Conservation (phyloP, 2,329 filamentous ascomycete genomes). For the Beauveria caledonica region DNA sequence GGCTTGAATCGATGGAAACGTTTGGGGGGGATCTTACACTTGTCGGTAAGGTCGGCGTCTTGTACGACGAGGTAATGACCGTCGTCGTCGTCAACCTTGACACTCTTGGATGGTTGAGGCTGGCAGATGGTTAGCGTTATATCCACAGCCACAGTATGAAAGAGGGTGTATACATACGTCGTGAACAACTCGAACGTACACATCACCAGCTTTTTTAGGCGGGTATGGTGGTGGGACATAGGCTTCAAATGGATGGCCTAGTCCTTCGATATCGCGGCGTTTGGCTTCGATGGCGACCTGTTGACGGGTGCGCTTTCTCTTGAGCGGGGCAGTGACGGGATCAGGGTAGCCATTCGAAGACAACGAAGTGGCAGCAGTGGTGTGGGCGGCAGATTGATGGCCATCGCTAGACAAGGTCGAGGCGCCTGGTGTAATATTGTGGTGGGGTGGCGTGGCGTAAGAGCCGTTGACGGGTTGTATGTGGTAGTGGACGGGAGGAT, state of each 20-base stretch:
- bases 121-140: neutral
- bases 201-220: conserved; percentile 80
- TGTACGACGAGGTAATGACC: conserved; percentile 93
- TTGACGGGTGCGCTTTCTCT: conserved; percentile 80
- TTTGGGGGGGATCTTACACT: conserved; percentile 55
- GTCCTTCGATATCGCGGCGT: conserved; percentile 62
- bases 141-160: neutral
- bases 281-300: conserved; percentile 77
- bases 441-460: conserved; percentile 60
- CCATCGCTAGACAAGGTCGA: conserved; percentile 76
- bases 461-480: conserved; percentile 58
- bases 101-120: conserved; percentile 39
- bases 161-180: conserved; percentile 44
- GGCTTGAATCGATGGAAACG: too few species aligned
- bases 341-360: conserved; percentile 57
- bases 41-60: conserved; percentile 75
- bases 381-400: conserved; percentile 71
- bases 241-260: conserved; percentile 62
- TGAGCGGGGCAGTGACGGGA: conserved; percentile 64
- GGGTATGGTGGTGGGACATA: conserved; percentile 85
- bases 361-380: conserved; percentile 79
- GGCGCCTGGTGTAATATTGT: conserved; percentile 55
- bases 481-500: conserved; percentile 48
- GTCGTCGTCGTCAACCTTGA: conserved; percentile 90
- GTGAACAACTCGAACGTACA: conserved; percentile 52